Conservation (phyloP, 1,284 basidiomycete genomes). For the Trametes sp. region DNA sequence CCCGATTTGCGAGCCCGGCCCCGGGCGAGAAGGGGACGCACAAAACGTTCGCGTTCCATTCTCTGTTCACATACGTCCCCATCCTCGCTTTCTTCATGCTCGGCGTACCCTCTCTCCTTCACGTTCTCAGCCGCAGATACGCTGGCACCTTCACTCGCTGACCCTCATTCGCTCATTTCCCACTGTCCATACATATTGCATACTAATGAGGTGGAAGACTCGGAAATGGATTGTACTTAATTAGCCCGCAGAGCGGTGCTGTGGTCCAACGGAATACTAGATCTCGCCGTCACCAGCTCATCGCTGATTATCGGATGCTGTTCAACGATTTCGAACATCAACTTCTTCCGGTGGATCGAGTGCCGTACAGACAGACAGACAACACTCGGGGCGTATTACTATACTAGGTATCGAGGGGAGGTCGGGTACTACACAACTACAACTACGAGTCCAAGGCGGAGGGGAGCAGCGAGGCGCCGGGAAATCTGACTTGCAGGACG, state of each 20-base stretch:
- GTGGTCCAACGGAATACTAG: neutral
- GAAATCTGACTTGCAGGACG: constrained; percentile 34
- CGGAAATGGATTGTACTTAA: constrained; percentile 2
- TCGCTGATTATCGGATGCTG: neutral
- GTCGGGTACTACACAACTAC: constrained; percentile 12
- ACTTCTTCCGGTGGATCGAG: constrained; percentile 3
- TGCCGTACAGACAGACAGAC: constrained; percentile 2
- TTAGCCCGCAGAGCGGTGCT: neutral
- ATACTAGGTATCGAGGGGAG: constrained; percentile 19
- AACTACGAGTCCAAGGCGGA: constrained; percentile 14
- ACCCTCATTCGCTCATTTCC: neutral
- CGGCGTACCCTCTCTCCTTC: constrained; percentile 5
- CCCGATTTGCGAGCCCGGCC: neutral
- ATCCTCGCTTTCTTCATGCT: constrained; percentile 4
- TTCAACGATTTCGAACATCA: neutral
- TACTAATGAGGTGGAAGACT: neutral
- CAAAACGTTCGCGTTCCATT: neutral
- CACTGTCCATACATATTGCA: neutral
- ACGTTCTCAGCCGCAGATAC: constrained; percentile 5
- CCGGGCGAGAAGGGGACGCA: neutral
- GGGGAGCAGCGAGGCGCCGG: constrained; percentile 6
- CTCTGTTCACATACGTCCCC: constrained; percentile 5
- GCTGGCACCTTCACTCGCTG: constrained; percentile 11
- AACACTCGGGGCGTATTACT: constrained; percentile 15
- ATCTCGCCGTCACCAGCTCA: no score